phyloP scores from a whole-genome alignment of 169 alveolate genomes.

The Plasmodium blacklocki region DNA sequence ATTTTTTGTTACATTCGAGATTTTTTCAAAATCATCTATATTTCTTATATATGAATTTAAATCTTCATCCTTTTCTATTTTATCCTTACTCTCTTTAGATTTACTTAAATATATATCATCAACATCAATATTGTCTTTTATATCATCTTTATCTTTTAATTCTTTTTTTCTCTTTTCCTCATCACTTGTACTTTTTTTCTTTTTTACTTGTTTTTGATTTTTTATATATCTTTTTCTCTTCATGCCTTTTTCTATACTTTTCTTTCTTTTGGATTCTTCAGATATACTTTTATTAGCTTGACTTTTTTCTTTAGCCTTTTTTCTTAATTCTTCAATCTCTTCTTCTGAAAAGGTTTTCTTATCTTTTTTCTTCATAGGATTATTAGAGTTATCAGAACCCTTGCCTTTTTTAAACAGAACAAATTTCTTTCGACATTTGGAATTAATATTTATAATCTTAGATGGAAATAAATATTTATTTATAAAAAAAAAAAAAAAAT shows the following conservation, averaged over 20 bases:
- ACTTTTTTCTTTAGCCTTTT: constrained; percentile 57
- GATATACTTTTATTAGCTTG: constrained; percentile 33
- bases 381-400: constrained; percentile 16
- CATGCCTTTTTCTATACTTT: constrained; percentile 15
- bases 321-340: constrained; percentile 62
- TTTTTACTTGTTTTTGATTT: background rate
- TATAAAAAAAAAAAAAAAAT: background rate
- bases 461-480: background rate
- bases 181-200: background rate
- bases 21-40: constrained; percentile 63
- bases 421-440: background rate
- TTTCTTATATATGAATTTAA: constrained; percentile 15
- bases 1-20: constrained; percentile 29
- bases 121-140: background rate
- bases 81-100: background rate
- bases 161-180: background rate
- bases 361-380: constrained; percentile 31
- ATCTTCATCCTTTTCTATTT: background rate
- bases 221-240: background rate
- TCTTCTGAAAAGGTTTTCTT: constrained; percentile 62
- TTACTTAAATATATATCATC: background rate
- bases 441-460: no score
- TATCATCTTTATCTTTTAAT: background rate
- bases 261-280: constrained; percentile 12
- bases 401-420: constrained; percentile 43